Evolutionary conservation across 371 early-diverging fungal genomes (phyloP), one percentile per base, ranked within the genome.

Genomic region (Apophysomyces variabilis): DNA sequence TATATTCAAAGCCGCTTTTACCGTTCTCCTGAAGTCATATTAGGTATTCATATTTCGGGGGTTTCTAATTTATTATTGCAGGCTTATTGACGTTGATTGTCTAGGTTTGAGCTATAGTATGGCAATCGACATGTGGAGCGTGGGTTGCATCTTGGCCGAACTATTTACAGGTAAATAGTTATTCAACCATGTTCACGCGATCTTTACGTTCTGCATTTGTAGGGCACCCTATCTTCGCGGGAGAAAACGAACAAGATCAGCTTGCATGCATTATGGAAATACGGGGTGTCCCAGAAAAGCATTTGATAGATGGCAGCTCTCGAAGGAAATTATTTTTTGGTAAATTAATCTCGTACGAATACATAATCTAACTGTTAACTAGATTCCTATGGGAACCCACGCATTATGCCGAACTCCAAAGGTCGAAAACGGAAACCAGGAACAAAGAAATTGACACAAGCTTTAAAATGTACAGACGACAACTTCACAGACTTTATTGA

Each of bases 101-200:
- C 13, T 65, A 59, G 77, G 79, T 3, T 80, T 91, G 72, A 80
- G 86, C 5, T 99, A 99, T 74, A 90, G 86, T 64, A 93, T 87
- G 72, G 88, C 95, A 5, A 96, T 99, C 67, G 99, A 99, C 80
- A 96, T 99, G 90, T 99, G 99, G 99, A 93, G 93, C 64, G 79
- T 99, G 43, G 99, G 99, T 4, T 99, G 99, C 76, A 99, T 99
- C 50, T 85, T 99, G 7, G 96, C 93, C 8, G 99, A 99, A 74
- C 85, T 99, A 35, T 87, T 92, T 61, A 92, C 93, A 8, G 95
- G 95, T 39, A 66, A 62, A 57, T 32, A 13, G 11, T 26, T 3
- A 14, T 9, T 38, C 12, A 12, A 37, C 18, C 9, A 18, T 16
- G 5, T 37, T 1, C 13, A 21, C 32, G 32, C 8, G 38, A 59